Evolutionary conservation across 768 basidiomycete species (phyloP).

Genomic region (Lyophyllum decastes): DNA sequence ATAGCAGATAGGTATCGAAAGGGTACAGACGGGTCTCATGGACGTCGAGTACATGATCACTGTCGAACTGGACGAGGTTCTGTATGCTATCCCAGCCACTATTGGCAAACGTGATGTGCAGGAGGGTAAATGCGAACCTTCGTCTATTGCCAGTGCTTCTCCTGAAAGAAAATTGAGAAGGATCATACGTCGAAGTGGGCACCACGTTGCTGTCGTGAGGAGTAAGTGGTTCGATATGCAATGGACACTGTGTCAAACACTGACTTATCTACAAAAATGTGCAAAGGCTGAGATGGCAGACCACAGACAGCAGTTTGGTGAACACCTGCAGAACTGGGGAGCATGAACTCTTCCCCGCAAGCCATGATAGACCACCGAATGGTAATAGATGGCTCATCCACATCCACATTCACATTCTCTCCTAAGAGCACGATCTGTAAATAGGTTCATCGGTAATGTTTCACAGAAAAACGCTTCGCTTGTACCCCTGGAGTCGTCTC

Average conservation of each 20-base stretch:
- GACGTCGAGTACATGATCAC: slow-evolving; percentile 56
- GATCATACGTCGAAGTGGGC: slow-evolving; percentile 46
- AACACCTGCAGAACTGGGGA: slow-evolving; percentile 45
- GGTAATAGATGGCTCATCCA: slow-evolving; percentile 57
- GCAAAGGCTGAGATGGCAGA: slow-evolving; percentile 40
- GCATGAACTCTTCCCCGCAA: slow-evolving; percentile 47
- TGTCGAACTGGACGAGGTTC: slow-evolving; percentile 57
- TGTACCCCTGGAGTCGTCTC: slow-evolving; percentile 46
- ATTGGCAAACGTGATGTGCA: background rate
- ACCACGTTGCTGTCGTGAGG: slow-evolving; percentile 28
- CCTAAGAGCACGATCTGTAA: slow-evolving; percentile 54
- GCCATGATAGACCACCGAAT: slow-evolving; percentile 58
- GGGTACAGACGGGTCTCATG: slow-evolving; percentile 56
- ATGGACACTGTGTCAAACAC: slow-evolving; percentile 6
- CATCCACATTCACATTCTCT: slow-evolving; percentile 58
- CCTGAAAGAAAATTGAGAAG: slow-evolving; percentile 43
- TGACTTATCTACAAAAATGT: slow-evolving; percentile 53
- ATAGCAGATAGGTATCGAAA: slow-evolving; percentile 54
- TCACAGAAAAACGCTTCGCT: background rate
- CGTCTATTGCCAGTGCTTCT: slow-evolving; percentile 40
- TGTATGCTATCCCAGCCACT: slow-evolving; percentile 39
- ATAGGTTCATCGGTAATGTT: slow-evolving; percentile 4
- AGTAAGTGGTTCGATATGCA: background rate
- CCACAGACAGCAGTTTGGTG: slow-evolving; percentile 50
- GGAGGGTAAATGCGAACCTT: slow-evolving; percentile 31